Evolutionary conservation across 2,329 filamentous ascomycete genomes (phyloP).

Genomic region (Colletotrichum lentis): DNA sequence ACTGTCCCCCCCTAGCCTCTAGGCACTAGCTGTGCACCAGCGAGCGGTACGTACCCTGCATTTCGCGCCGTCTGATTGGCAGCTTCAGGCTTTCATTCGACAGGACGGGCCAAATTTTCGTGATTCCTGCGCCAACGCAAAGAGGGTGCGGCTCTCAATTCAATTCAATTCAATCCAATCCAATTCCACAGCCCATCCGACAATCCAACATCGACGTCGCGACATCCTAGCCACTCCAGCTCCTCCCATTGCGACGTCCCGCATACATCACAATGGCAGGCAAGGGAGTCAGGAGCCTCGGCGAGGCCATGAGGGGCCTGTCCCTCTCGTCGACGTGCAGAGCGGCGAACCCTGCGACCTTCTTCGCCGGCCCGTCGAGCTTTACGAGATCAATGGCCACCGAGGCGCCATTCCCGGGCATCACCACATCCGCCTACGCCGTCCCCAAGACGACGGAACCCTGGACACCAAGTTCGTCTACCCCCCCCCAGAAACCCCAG

Average conservation of each 20-base stretch:
- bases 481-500: no score
- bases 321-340: constrained; percentile 54
- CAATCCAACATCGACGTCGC: constrained; percentile 7
- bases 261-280: constrained; percentile 51
- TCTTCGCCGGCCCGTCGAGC: constrained; percentile 45
- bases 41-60: constrained; percentile 19
- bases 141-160: constrained; percentile 7
- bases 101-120: constrained; percentile 38
- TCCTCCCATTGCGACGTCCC: constrained; percentile 20
- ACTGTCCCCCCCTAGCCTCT: no score
- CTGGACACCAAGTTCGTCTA: constrained; percentile 56
- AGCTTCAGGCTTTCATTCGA: constrained; percentile 9
- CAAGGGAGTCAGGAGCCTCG: constrained; percentile 59
- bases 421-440: constrained; percentile 48
- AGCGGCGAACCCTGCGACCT: constrained; percentile 48
- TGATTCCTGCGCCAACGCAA: constrained; percentile 21
- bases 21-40: constrained; percentile 6
- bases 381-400: constrained; percentile 66
- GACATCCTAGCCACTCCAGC: constrained; percentile 4
- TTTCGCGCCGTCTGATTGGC: constrained; percentile 31
- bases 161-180: constrained; percentile 4
- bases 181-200: constrained; percentile 8
- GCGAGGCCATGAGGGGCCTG: constrained; percentile 61
- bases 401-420: constrained; percentile 52
- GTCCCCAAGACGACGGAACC: constrained; percentile 50